These are phyloP conservation scores for Mucor plumbeus DNA, from an alignment of 371 early-diverging fungal species.

Conservation along the genomic window DNA sequence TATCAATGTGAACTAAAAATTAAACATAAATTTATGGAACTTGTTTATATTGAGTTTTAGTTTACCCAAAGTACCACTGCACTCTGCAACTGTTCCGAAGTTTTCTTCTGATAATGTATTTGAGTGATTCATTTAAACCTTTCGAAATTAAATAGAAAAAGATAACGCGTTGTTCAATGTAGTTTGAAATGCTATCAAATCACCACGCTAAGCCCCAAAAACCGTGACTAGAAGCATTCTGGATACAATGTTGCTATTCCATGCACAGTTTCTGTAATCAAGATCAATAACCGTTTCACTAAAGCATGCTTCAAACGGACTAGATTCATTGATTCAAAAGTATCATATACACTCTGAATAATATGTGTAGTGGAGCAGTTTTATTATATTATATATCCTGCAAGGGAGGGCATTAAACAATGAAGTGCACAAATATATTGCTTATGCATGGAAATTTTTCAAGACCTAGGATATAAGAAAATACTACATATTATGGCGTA, in stretches of 20 bases:
- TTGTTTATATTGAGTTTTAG: not conserved
- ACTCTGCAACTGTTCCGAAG: constrained; percentile 26
- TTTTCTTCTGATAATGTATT: constrained; percentile 18
- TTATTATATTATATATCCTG: no score
- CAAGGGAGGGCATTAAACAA: no score
- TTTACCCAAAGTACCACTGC: constrained; percentile 22
- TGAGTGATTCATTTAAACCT: constrained; percentile 1
- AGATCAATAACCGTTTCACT: no score
- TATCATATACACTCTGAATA: no score
- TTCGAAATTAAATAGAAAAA: not conserved
- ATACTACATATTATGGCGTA: no score
- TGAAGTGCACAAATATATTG: no score
- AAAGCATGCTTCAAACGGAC: no score
- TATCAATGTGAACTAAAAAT: constrained; percentile 19
- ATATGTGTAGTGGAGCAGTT: no score
- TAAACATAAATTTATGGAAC: not conserved
- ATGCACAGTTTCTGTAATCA: not conserved
- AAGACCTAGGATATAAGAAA: no score
- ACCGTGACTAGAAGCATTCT: not conserved
- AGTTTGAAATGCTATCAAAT: no score
- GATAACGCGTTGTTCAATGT: constrained; percentile 1
- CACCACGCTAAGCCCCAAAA: constrained; percentile 14
- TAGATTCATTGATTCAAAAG: no score
- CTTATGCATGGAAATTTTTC: no score
- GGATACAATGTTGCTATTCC: not conserved